Conservation (phyloP, 208 protist species). For the Trypanosoma mega region DNA sequence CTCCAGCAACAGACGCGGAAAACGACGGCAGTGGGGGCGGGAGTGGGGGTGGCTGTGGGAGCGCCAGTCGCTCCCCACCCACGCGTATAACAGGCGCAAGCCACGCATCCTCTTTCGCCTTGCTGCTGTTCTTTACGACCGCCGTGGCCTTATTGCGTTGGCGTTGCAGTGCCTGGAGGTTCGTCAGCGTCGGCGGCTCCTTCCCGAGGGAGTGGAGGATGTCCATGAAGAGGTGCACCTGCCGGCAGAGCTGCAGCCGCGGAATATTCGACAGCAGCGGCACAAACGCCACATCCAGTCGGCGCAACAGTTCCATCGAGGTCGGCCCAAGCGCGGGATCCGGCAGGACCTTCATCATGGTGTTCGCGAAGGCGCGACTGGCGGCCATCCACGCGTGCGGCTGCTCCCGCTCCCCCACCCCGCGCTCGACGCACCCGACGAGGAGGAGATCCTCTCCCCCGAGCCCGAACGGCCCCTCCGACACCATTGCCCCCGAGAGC, state of each 20-base stretch:
- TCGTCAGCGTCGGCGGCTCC: slow-evolving; percentile 22
- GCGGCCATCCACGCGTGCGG: slow-evolving; percentile 50
- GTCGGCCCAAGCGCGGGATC: not conserved
- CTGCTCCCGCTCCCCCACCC: slow-evolving; percentile 62
- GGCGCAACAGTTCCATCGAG: slow-evolving; percentile 5
- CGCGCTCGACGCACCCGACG: slow-evolving; percentile 33
- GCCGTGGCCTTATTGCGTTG: slow-evolving; percentile 29
- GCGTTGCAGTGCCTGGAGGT: slow-evolving; percentile 37
- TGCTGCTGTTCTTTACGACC: no score
- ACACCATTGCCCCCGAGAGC: not conserved
- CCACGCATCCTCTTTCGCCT: no score
- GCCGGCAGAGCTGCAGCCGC: slow-evolving; percentile 52
- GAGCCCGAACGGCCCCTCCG: slow-evolving; percentile 9
- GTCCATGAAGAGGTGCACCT: slow-evolving; percentile 41
- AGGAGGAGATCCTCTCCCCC: slow-evolving; percentile 4
- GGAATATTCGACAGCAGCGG: slow-evolving; percentile 50
- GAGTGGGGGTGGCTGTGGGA: no score
- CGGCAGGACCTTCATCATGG: slow-evolving; percentile 27
- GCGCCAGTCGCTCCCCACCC: no score
- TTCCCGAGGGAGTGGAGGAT: slow-evolving; percentile 30
- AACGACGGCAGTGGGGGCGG: no score
- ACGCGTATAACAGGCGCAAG: no score
- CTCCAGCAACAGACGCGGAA: no score
- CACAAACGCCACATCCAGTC: slow-evolving; percentile 19
- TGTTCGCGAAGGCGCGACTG: slow-evolving; percentile 42